These are phyloP conservation scores for Serendipita sp. DNA, from an alignment of 768 basidiomycete species.

Conservation along the genomic window DNA sequence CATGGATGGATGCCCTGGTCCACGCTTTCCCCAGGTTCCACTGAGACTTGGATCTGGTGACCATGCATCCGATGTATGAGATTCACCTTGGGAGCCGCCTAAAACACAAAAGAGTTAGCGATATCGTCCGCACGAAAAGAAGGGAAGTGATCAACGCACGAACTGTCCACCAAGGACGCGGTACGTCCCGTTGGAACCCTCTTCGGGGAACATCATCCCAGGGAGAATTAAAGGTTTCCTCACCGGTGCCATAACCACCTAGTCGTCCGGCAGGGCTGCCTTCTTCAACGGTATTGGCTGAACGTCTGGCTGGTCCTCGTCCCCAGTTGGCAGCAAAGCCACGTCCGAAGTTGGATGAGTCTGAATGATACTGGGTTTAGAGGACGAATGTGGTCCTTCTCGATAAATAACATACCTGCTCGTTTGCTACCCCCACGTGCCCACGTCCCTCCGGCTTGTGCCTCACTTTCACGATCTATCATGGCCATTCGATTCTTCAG, in stretches of 20 bases:
- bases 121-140: no score
- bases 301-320: no score
- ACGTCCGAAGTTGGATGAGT: no score
- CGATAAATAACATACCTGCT: neutral
- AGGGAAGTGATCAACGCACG: neutral
- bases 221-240: neutral
- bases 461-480: neutral
- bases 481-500: neutral
- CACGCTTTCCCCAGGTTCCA: neutral
- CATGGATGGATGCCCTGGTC: neutral
- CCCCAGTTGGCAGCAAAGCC: no score
- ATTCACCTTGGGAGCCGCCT: neutral
- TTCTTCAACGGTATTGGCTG: no score
- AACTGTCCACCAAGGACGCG: neutral
- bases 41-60: neutral
- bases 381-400: no score
- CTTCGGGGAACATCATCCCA: neutral
- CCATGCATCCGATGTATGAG: neutral
- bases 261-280: no score
- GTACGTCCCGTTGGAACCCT: neutral
- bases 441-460: neutral
- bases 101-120: no score
- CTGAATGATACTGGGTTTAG: no score
- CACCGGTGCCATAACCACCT: neutral
- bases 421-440: neutral